Evolutionary conservation across 83 land plant genomes (phyloP).

Genomic region (Larix sibirica): DNA sequence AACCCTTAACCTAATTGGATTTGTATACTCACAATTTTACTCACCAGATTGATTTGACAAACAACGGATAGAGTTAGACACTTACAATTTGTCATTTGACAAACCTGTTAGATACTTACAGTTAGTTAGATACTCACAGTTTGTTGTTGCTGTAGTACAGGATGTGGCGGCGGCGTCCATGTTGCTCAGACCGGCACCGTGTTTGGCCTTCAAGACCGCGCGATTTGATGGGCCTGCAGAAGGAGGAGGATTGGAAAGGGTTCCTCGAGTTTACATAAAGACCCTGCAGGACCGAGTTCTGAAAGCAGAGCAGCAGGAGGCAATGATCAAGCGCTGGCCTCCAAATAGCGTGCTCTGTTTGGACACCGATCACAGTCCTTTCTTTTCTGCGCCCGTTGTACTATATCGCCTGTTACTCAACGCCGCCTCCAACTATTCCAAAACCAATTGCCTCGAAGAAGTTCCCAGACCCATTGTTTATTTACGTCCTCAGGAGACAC

Average conservation of each 20-base stretch:
- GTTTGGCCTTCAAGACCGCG: conserved; percentile 15
- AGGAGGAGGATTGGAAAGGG: conserved; percentile 20
- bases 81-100: neutral
- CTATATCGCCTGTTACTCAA: conserved; percentile 35
- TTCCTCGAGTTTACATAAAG: conserved; percentile 41
- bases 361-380: conserved; percentile 63
- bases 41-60: too few species aligned
- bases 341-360: conserved; percentile 27
- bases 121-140: neutral
- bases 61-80: neutral
- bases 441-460: too few species aligned
- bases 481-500: too few species aligned
- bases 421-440: neutral
- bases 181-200: conserved; percentile 39
- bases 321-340: conserved; percentile 43
- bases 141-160: conserved; percentile 8
- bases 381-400: conserved; percentile 48
- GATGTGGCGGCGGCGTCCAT: conserved; percentile 36
- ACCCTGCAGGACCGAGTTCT: conserved; percentile 26
- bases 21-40: too few species aligned
- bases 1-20: too few species aligned
- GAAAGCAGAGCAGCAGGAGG: conserved; percentile 44
- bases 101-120: neutral
- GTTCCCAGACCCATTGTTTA: too few species aligned
- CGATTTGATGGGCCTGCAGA: conserved; percentile 11